These are phyloP conservation scores for Venturia oleaginea DNA, from an alignment of 2,329 filamentous ascomycete genomes.

Conservation along the genomic window DNA sequence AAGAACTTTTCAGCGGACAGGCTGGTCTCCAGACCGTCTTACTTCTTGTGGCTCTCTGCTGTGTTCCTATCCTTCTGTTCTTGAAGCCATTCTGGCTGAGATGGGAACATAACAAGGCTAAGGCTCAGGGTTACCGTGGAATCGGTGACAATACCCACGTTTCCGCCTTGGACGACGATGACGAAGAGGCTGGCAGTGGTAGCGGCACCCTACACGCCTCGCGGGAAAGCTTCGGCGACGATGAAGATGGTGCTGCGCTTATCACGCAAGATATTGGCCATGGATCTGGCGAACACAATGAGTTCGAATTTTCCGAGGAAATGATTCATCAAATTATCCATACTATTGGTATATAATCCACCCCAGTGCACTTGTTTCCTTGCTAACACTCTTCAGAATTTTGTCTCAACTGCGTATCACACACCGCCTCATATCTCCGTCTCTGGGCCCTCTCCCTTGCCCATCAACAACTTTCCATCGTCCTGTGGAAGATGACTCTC, in stretches of 20 bases:
- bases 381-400: constrained; percentile 58
- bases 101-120: constrained; percentile 83
- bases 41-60: constrained; percentile 69
- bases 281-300: constrained; percentile 73
- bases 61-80: constrained; percentile 86
- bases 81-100: constrained; percentile 93
- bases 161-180: constrained; percentile 83
- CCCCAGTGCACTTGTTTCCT: not conserved
- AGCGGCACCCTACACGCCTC: constrained; percentile 48
- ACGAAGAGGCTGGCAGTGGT: constrained; percentile 71
- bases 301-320: constrained; percentile 93
- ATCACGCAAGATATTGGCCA: constrained; percentile 70
- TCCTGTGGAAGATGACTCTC: constrained; percentile 95
- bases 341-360: constrained; percentile 70
- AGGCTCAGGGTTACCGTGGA: constrained; percentile 81
- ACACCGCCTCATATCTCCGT: constrained; percentile 96
- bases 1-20: constrained; percentile 68
- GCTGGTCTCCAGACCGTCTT: constrained; percentile 65
- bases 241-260: constrained; percentile 76
- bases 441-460: constrained; percentile 96
- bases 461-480: constrained; percentile 93
- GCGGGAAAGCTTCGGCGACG: constrained; percentile 61
- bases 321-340: constrained; percentile 99
- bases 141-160: constrained; percentile 83
- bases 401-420: constrained; percentile 96